These are phyloP conservation scores for Sarocladium oryzae DNA, from an alignment of 2,329 filamentous ascomycete species.

Conservation along the genomic window DNA sequence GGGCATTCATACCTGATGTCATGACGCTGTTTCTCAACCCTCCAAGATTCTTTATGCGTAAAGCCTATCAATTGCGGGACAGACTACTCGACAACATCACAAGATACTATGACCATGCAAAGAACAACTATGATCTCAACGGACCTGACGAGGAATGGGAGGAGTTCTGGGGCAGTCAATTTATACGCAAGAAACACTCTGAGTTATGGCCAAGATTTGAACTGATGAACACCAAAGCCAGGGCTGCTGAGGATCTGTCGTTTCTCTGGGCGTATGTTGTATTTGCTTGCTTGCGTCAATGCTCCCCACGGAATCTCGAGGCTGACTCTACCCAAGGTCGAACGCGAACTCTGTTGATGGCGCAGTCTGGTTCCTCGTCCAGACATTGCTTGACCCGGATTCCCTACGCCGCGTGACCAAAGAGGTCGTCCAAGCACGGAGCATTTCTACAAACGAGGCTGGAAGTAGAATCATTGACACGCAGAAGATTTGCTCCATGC, in stretches of 20 bases:
- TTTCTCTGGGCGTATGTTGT: slow-evolving; percentile 3
- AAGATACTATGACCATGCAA: slow-evolving; percentile 12
- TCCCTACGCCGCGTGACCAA: background rate
- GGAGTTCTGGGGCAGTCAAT: slow-evolving; percentile 20
- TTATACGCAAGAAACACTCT: background rate
- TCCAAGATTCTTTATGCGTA: slow-evolving; percentile 16
- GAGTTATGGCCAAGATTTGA: background rate
- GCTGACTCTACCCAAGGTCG: background rate
- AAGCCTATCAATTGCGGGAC: slow-evolving; percentile 14
- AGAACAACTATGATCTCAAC: slow-evolving; percentile 15
- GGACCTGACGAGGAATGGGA: slow-evolving; percentile 10
- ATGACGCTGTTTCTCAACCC: slow-evolving; percentile 17
- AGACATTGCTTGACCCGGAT: background rate
- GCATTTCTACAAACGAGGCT: background rate
- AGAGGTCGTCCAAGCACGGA: background rate
- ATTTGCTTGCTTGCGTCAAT: background rate
- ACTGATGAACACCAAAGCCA: background rate
- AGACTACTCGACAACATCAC: slow-evolving; percentile 13
- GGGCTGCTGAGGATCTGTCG: slow-evolving; percentile 1
- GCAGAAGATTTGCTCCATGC: background rate
- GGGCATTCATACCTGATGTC: slow-evolving; percentile 18
- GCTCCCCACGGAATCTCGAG: background rate
- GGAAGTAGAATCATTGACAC: background rate
- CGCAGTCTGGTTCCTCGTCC: background rate
- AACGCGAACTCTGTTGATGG: slow-evolving; percentile 4